A percentile compares a stretch with the other conserved stretches of the same genome.
Conservation (phyloP, 1,284 basidiomycete species). For the Singerocomus rubriflavus region DNA sequence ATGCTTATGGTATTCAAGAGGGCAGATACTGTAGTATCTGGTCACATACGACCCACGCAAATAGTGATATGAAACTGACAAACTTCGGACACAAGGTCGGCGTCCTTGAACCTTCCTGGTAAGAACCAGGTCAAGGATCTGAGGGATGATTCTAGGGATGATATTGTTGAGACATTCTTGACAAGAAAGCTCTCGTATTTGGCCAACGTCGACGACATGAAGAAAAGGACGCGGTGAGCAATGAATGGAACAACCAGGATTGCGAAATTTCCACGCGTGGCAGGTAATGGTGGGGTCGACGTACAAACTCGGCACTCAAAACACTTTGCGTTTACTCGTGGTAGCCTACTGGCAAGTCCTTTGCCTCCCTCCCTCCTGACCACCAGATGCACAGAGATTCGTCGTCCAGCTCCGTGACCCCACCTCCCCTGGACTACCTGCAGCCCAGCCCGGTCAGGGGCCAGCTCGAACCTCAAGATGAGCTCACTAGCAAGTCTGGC, state of each 20-base stretch:
- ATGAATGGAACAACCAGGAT: background rate
- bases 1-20: conserved; percentile 73
- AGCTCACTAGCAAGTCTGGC: conserved; percentile 46
- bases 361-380: conserved; percentile 1
- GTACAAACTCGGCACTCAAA: conserved; percentile 30
- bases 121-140: conserved; percentile 92
- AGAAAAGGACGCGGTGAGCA: background rate
- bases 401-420: conserved; percentile 22
- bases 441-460: conserved; percentile 65
- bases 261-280: conserved; percentile 11
- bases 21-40: conserved; percentile 56
- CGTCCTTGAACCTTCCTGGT: conserved; percentile 95
- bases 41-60: conserved; percentile 16
- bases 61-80: conserved; percentile 53
- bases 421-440: conserved; percentile 48
- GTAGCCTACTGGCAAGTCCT: background rate
- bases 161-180: conserved; percentile 81
- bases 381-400: conserved; percentile 24
- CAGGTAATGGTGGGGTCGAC: background rate
- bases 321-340: conserved; percentile 14
- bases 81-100: conserved; percentile 89
- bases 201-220: conserved; percentile 48
- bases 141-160: conserved; percentile 83
- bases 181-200: conserved; percentile 82
- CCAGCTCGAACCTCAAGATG: conserved; percentile 62